A percentile compares a stretch with the other conserved stretches of the same genome.
Conservation (phyloP, 2,329 filamentous ascomycete species). For the Orbilia oligospora region DNA sequence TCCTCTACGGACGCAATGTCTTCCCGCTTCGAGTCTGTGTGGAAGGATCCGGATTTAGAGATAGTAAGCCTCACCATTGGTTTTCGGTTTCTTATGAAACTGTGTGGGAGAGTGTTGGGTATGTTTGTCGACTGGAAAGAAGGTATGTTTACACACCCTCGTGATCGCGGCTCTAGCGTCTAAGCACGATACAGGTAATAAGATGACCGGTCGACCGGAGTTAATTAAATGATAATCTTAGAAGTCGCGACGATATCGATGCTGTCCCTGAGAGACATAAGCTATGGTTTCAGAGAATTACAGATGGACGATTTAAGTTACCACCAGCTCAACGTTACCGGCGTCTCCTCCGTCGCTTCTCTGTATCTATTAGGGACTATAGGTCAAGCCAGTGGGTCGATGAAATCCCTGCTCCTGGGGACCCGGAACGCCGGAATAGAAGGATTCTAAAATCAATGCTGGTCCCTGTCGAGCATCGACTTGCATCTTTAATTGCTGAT, state of each 20-base stretch:
- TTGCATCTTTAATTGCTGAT: not conserved
- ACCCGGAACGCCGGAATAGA: not conserved
- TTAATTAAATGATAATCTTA: not conserved
- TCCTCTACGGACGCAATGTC: slow-evolving; percentile 2
- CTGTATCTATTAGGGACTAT: not conserved
- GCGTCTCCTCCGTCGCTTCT: not conserved
- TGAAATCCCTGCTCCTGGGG: not conserved
- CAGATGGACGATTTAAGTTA: not conserved
- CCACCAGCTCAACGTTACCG: not conserved
- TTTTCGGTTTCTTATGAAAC: not conserved
- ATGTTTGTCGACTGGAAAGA: not conserved
- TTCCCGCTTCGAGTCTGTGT: not conserved
- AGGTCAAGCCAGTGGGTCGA: not conserved
- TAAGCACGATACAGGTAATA: too few species aligned
- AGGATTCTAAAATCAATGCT: not conserved
- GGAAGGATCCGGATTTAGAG: not conserved
- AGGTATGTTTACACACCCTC: too few species aligned
- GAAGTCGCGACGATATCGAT: not conserved
- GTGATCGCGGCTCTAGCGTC: too few species aligned
- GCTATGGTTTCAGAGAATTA: not conserved
- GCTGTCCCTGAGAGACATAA: too few species aligned
- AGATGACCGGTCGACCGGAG: too few species aligned
- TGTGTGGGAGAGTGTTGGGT: not conserved
- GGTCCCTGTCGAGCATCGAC: not conserved
- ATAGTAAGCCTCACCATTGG: not conserved